Conservation (phyloP, 345 rosid genomes). For the Clausena lansium region DNA sequence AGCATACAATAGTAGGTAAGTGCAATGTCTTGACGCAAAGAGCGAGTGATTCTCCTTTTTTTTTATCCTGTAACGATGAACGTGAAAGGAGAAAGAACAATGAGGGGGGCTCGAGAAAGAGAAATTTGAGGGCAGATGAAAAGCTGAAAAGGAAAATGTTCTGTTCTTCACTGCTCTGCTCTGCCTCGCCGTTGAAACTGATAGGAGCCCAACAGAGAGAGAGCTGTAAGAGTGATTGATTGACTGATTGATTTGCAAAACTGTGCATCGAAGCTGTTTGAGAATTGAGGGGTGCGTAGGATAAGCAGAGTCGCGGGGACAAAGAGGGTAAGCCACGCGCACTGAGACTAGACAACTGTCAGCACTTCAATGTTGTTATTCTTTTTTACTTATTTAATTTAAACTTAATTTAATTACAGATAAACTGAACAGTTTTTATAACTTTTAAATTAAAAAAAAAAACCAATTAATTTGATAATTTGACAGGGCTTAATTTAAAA, state of each 20-base stretch:
- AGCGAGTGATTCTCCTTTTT: conserved; percentile 23
- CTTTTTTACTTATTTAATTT: too few relatives aligned
- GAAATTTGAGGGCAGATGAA: not conserved
- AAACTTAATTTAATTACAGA: too few relatives aligned
- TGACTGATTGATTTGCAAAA: not conserved
- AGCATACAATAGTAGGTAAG: not conserved
- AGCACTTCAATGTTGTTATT: too few relatives aligned
- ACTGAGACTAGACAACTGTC: conserved; percentile 3
- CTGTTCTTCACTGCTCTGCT: too few relatives aligned
- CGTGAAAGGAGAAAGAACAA: conserved; percentile 22
- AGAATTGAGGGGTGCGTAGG: not conserved
- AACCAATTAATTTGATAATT: too few relatives aligned
- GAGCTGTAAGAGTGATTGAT: conserved; percentile 1
- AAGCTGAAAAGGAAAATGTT: not conserved
- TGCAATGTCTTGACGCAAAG: conserved; percentile 33
- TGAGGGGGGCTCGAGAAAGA: conserved; percentile 26
- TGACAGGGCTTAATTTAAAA: too few relatives aligned
- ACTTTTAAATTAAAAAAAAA: too few relatives aligned
- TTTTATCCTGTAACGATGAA: not conserved
- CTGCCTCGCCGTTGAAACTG: too few relatives aligned
- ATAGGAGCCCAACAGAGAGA: not conserved
- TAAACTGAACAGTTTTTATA: too few relatives aligned
- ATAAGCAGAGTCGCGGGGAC: not conserved
- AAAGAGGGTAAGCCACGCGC: conserved; percentile 9
- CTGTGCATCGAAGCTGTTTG: too few relatives aligned